Evolutionary conservation across 2,329 filamentous ascomycete genomes (phyloP).

Genomic region (Clonostachys sp.): DNA sequence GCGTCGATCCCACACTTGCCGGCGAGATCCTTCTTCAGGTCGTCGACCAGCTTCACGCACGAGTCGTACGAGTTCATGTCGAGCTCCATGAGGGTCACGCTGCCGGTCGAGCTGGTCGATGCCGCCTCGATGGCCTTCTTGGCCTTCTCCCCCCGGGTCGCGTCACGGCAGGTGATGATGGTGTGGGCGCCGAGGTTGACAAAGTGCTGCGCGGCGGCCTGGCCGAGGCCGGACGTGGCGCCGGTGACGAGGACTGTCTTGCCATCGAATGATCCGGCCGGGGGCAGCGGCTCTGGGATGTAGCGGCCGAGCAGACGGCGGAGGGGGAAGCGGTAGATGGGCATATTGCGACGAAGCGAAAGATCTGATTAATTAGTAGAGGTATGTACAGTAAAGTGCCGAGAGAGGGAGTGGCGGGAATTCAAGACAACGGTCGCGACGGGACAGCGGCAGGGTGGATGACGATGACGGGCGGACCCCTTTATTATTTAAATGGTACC

Average conservation of each 20-base stretch:
- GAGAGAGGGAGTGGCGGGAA: no score
- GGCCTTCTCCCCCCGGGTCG: conserved; percentile 27
- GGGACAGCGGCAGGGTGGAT: no score
- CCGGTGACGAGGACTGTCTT: conserved; percentile 33
- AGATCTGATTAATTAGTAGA: no score
- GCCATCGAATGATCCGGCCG: conserved; percentile 1
- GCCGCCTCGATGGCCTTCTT: conserved; percentile 23
- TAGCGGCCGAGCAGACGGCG: neutral
- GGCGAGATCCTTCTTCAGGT: neutral
- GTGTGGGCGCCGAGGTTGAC: conserved; percentile 32
- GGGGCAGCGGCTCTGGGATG: neutral
- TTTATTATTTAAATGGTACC: no score
- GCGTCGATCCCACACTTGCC: conserved; percentile 7
- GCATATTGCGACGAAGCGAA: no score
- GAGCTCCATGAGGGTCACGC: neutral
- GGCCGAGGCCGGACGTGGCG: conserved; percentile 31
- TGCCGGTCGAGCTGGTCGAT: neutral
- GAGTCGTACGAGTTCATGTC: neutral
- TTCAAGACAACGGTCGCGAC: no score
- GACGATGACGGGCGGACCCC: no score
- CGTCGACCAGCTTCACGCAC: neutral
- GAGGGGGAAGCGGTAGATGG: no score
- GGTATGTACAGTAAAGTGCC: no score
- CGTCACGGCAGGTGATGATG: conserved; percentile 30
- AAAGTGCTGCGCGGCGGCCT: conserved; percentile 31